Conservation (phyloP, 2,329 filamentous ascomycete species). For the Epichloe baconii region DNA sequence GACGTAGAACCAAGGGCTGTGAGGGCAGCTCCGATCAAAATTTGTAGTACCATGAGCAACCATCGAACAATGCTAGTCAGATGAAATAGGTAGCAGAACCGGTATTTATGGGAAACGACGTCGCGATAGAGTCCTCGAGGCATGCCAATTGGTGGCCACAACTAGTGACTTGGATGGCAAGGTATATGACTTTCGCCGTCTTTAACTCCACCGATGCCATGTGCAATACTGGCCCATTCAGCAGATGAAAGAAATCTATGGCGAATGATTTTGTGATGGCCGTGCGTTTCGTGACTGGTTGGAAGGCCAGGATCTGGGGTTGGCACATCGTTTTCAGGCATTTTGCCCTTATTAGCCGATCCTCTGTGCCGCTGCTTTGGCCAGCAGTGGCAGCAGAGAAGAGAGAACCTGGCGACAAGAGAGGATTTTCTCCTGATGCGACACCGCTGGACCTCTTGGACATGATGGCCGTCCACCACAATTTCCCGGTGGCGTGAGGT, state of each 20-base stretch:
- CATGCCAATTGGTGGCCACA: constrained; percentile 35
- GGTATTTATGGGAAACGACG: constrained; percentile 29
- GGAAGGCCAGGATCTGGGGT: neutral
- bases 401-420: neutral
- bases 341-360: neutral
- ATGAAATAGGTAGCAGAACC: constrained; percentile 32
- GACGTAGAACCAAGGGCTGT: constrained; percentile 36
- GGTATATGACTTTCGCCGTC: constrained; percentile 31
- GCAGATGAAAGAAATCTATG: constrained; percentile 28
- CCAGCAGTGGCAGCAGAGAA: neutral
- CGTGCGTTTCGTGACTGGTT: constrained; percentile 5
- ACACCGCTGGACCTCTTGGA: neutral
- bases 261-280: constrained; percentile 8
- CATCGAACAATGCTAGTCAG: constrained; percentile 29
- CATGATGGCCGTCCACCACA: neutral
- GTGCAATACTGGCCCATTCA: constrained; percentile 35
- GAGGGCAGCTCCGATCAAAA: constrained; percentile 34
- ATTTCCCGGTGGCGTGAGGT: neutral
- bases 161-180: constrained; percentile 27
- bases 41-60: constrained; percentile 34
- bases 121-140: constrained; percentile 36
- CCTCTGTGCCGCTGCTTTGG: neutral
- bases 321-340: neutral
- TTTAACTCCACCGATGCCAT: constrained; percentile 32
- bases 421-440: neutral